Percentiles rank a stretch among this genome's conserved stretches.
Evolutionary conservation across 176 grass and related monocot species (phyloP).

Genomic region (Bolboschoenus planiculmis): DNA sequence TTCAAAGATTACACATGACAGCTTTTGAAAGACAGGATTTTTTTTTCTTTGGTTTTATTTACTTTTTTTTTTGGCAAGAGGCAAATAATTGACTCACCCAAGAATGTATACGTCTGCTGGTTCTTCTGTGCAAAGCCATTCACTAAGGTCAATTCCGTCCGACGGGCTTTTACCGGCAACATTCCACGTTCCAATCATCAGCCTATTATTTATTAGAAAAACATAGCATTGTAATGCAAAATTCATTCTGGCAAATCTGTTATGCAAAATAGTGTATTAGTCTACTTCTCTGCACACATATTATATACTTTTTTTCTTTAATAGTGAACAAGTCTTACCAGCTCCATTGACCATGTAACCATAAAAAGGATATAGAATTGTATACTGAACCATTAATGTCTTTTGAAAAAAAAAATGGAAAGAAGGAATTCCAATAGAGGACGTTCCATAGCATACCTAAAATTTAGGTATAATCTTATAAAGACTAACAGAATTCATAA

Average conservation of each 20-base stretch:
- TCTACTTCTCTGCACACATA: not conserved
- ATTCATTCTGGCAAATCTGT: not conserved
- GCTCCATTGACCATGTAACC: not conserved
- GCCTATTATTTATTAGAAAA: constrained; percentile 25
- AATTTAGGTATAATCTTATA: not conserved
- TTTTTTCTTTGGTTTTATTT: not conserved
- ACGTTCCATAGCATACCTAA: not conserved
- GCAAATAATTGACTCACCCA: constrained; percentile 33
- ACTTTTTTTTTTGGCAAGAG: not conserved
- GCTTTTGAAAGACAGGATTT: not conserved
- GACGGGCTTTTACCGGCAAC: constrained; percentile 39
- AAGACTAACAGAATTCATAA: not conserved
- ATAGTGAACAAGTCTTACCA: not conserved
- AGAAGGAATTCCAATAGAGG: not conserved
- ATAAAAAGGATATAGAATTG: not conserved
- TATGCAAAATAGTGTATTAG: not conserved
- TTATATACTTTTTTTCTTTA: not conserved
- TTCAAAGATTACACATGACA: not conserved
- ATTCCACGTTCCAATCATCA: constrained; percentile 60
- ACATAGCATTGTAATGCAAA: not conserved
- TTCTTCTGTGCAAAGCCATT: constrained; percentile 48
- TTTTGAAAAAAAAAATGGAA: not conserved
- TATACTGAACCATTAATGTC: not conserved
- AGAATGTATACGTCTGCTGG: constrained; percentile 47
- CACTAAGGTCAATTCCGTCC: constrained; percentile 38